Conservation (phyloP, 345 rosid genomes). For the Eucalyptus curtisii region DNA sequence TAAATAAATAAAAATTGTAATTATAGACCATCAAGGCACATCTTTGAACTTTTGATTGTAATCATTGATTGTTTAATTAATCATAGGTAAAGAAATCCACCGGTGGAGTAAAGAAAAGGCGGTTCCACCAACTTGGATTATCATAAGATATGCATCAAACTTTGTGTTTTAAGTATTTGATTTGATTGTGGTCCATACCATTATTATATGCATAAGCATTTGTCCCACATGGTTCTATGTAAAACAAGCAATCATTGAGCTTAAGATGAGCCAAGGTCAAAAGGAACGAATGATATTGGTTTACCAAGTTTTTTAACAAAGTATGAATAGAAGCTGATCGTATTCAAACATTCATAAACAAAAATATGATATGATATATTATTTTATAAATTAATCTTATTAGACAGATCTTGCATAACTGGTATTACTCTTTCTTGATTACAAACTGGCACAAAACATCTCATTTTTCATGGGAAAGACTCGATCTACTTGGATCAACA, state of each 20-base stretch:
- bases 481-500: neutral
- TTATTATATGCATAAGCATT: neutral
- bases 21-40: neutral
- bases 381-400: no score
- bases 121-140: neutral
- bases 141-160: neutral
- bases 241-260: neutral
- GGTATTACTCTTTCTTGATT: neutral
- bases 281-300: neutral
- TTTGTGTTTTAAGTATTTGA: neutral
- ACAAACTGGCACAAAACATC: neutral
- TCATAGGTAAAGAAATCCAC: neutral
- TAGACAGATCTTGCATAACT: neutral
- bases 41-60: neutral
- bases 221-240: neutral
- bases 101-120: neutral
- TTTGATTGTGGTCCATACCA: neutral
- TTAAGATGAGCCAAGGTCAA: neutral
- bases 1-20: neutral
- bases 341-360: neutral
- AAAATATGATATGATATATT: neutral
- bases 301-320: neutral
- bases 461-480: neutral
- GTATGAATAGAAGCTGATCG: neutral
- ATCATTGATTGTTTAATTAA: neutral